A percentile compares a stretch with the other conserved stretches of the same genome.
phyloP scores from a whole-genome alignment of 2,329 filamentous ascomycete genomes.

The Penicillium expansum region DNA sequence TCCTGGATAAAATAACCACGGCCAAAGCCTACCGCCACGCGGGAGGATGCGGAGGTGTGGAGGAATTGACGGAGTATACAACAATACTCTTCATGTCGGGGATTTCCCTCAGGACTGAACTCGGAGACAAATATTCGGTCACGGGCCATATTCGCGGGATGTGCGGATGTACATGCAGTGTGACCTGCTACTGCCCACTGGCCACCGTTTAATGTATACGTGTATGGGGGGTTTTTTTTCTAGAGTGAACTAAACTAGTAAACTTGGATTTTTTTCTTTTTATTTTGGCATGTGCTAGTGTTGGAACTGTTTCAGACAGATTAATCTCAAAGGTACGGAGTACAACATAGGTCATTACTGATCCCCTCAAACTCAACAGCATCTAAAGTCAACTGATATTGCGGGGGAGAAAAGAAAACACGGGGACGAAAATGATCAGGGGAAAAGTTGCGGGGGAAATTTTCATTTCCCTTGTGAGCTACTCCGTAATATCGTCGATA shows the following conservation, averaged over 20 bases:
- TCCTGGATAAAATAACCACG: background rate
- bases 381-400: background rate
- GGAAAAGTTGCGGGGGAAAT: constrained; percentile 1
- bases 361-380: background rate
- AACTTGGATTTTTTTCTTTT: background rate
- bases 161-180: constrained; percentile 1
- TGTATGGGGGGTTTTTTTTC: background rate
- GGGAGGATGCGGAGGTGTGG: background rate
- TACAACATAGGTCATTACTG: background rate
- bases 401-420: background rate
- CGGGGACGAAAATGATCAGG: background rate
- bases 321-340: background rate
- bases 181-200: background rate
- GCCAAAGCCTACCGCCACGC: background rate
- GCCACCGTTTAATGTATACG: background rate
- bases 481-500: background rate
- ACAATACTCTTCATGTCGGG: background rate
- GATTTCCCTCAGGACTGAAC: background rate
- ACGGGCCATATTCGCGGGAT: background rate
- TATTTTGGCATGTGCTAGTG: background rate
- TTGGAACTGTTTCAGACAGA: background rate
- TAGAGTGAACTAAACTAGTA: background rate
- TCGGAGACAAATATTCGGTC: background rate
- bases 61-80: background rate
- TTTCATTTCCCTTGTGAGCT: background rate